Evolutionary conservation across 176 grass and related monocot genomes (phyloP).

Genomic region (Eleusine indica): DNA sequence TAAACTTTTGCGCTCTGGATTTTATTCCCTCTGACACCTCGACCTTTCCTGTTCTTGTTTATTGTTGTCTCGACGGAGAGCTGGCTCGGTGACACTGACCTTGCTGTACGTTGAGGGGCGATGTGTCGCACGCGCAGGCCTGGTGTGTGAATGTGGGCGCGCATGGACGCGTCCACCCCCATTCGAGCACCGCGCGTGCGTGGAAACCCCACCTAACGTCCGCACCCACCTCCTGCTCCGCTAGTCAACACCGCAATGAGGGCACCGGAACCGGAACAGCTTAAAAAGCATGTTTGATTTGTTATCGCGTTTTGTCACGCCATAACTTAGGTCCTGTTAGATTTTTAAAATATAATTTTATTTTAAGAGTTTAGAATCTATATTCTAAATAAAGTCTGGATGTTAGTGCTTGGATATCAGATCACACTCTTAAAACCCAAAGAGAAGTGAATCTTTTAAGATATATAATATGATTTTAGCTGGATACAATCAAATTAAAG

Average conservation of each 20-base stretch:
- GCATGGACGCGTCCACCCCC: not conserved
- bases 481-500: no score
- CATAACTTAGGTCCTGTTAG: no score
- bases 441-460: no score
- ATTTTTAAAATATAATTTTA: no score
- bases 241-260: slow-evolving; percentile 20
- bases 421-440: no score
- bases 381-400: no score
- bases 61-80: not conserved
- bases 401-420: no score
- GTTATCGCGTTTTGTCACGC: no score
- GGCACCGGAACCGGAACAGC: not conserved
- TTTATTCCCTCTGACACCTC: not conserved
- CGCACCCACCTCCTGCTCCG: not conserved
- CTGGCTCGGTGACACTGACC: not conserved
- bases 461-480: no score
- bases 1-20: not conserved
- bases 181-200: not conserved
- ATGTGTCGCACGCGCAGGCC: slow-evolving; percentile 13
- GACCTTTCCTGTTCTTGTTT: not conserved
- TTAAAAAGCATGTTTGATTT: no score
- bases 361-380: no score
- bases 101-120: not conserved
- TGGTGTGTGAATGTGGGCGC: slow-evolving; percentile 15
- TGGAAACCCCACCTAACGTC: slow-evolving; percentile 1